Conservation (phyloP, 1,284 basidiomycete genomes). For the Apiotrichum gracile region DNA sequence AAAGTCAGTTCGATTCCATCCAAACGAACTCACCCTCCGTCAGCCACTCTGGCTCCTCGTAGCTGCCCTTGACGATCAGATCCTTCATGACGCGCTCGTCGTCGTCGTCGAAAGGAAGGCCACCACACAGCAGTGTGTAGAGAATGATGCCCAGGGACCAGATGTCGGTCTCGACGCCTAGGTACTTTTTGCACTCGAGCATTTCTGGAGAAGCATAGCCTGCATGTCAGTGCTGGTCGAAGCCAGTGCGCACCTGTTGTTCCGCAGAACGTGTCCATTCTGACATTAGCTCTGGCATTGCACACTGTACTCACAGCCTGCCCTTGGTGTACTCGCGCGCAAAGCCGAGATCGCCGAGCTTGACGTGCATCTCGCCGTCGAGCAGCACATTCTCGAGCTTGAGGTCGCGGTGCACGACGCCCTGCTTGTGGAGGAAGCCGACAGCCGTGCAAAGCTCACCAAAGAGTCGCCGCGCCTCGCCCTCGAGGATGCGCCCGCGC, state of each 20-base stretch:
- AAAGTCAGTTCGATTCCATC: constrained; percentile 9
- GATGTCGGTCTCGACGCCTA: constrained; percentile 88
- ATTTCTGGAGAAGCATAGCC: constrained; percentile 90
- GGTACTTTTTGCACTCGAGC: constrained; percentile 80
- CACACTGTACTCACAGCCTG: constrained; percentile 50
- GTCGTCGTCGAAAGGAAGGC: constrained; percentile 95
- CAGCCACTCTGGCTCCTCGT: constrained; percentile 86
- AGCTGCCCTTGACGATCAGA: constrained; percentile 80
- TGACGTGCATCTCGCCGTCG: constrained; percentile 78
- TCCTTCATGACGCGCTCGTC: constrained; percentile 83
- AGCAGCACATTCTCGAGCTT: constrained; percentile 93
- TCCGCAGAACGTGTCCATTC: constrained; percentile 91
- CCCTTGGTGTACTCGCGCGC: constrained; percentile 88
- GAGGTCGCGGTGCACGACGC: constrained; percentile 90
- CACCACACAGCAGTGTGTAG: constrained; percentile 87
- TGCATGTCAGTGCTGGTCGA: constrained; percentile 1
- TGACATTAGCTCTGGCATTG: constrained; percentile 8
- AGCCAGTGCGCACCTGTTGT: constrained; percentile 61
- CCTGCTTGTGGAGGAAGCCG: constrained; percentile 77
- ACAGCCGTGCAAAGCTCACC: constrained; percentile 96
- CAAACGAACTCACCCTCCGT: constrained; percentile 58
- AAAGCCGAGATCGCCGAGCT: constrained; percentile 94
- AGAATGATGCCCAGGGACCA: constrained; percentile 97
- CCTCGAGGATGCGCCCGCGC: constrained; percentile 77
- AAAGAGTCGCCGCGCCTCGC: constrained; percentile 76